Conservation (phyloP, 2,329 filamentous ascomycete genomes). For the Dactylellina leptospora region DNA sequence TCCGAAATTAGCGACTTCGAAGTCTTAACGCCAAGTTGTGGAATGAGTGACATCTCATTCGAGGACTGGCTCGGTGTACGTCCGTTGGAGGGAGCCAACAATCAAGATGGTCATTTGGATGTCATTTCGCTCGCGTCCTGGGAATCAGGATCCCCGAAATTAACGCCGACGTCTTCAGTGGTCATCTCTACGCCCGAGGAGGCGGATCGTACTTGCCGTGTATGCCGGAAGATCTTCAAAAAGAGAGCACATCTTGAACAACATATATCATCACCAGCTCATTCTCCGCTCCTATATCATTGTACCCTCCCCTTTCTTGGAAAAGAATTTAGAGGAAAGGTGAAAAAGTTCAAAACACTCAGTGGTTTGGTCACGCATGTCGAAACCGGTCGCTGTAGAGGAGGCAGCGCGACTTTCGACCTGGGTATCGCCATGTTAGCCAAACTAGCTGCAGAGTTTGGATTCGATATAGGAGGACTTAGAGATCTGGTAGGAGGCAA, state of each 20-base stretch:
- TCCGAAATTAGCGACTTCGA: too few species aligned
- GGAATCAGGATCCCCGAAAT: not conserved
- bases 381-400: constrained; percentile 14
- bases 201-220: not conserved
- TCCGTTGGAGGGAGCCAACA: not conserved
- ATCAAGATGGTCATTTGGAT: not conserved
- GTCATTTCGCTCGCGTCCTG: not conserved
- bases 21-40: too few species aligned
- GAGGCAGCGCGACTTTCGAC: constrained; percentile 14
- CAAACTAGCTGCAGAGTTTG: constrained; percentile 19
- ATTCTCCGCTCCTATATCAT: constrained; percentile 21
- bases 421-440: constrained; percentile 8
- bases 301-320: constrained; percentile 18
- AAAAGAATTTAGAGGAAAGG: not conserved
- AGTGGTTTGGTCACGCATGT: constrained; percentile 24
- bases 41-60: too few species aligned
- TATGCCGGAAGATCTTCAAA: constrained; percentile 11
- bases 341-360: constrained; percentile 27
- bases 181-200: constrained; percentile 1
- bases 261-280: constrained; percentile 6
- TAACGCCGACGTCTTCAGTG: not conserved
- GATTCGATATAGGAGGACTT: too few species aligned
- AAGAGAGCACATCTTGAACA: not conserved
- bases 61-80: too few species aligned
- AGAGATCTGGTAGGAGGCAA: too few species aligned